These are phyloP conservation scores for Phytophthora macrochlamydospora DNA, from an alignment of 352 stramenopile species.

Conservation along the genomic window DNA sequence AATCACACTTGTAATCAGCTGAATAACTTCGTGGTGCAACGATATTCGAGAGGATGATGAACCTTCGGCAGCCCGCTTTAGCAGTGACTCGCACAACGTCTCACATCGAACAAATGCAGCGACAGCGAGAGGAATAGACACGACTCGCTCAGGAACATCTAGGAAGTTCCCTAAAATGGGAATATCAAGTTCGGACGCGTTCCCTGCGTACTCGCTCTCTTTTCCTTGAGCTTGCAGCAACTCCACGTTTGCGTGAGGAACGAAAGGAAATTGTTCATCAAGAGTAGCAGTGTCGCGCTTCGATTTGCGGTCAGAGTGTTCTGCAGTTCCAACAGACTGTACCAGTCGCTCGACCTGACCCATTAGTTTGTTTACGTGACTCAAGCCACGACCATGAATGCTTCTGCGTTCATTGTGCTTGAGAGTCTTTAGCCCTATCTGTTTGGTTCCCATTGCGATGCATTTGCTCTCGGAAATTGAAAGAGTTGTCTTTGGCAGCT, in stretches of 20 bases:
- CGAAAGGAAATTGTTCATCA: constrained; percentile 45
- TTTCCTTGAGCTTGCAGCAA: constrained; percentile 57
- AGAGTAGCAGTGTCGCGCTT: constrained; percentile 36
- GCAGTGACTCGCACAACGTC: constrained; percentile 76
- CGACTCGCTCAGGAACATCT: constrained; percentile 83
- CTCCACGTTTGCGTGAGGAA: constrained; percentile 62
- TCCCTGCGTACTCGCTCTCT: constrained; percentile 82
- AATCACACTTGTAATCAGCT: constrained; percentile 82
- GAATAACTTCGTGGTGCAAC: constrained; percentile 89
- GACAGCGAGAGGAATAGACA: constrained; percentile 74
- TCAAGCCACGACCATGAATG: constrained; percentile 42
- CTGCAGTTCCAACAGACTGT: constrained; percentile 31
- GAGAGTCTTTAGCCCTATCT: constrained; percentile 79
- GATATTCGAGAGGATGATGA: constrained; percentile 91
- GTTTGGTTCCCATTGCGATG: constrained; percentile 71
- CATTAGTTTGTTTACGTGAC: constrained; percentile 64
- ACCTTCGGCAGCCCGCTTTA: constrained; percentile 81
- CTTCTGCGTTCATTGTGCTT: constrained; percentile 53
- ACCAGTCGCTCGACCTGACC: constrained; percentile 51
- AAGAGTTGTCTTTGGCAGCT: constrained; percentile 54
- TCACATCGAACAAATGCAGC: constrained; percentile 82
- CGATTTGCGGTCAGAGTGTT: constrained; percentile 18
- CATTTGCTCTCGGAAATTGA: constrained; percentile 65
- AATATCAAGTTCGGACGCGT: constrained; percentile 63
- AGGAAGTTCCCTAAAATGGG: constrained; percentile 82